These are phyloP conservation scores for Colletotrichum neosansevieriae DNA, from an alignment of 2,329 filamentous ascomycete species.

Conservation along the genomic window DNA sequence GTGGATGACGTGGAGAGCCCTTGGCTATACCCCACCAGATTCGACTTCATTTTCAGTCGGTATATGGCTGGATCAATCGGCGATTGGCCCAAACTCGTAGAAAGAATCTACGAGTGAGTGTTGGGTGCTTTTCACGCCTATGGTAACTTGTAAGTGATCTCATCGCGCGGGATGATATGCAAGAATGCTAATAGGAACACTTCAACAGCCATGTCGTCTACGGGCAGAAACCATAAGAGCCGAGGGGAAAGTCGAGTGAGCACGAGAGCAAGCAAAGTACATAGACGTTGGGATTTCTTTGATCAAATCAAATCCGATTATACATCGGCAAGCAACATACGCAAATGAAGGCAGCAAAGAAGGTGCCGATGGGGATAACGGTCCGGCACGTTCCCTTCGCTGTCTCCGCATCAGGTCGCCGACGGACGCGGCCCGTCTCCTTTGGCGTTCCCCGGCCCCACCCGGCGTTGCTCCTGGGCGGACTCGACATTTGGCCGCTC, in stretches of 20 bases:
- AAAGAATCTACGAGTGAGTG: slow-evolving; percentile 7
- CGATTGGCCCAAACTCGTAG: slow-evolving; percentile 24
- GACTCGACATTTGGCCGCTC: neutral
- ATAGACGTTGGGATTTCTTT: too few relatives aligned
- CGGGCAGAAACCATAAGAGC: slow-evolving; percentile 37
- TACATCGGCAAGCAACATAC: too few relatives aligned
- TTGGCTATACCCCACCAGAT: slow-evolving; percentile 53
- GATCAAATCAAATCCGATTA: too few relatives aligned
- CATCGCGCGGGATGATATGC: neutral
- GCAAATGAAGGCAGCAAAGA: too few relatives aligned
- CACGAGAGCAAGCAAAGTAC: too few relatives aligned
- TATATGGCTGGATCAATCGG: slow-evolving; percentile 19
- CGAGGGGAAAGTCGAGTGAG: neutral
- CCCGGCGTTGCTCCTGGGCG: slow-evolving; percentile 11
- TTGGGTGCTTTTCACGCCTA: slow-evolving; percentile 44
- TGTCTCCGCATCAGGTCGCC: neutral
- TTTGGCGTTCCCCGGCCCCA: slow-evolving; percentile 12
- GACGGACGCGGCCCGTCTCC: slow-evolving; percentile 1
- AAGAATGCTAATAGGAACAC: neutral
- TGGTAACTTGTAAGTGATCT: slow-evolving; percentile 42
- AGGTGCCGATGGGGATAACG: neutral
- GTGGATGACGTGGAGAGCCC: slow-evolving; percentile 72
- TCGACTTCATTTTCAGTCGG: slow-evolving; percentile 49
- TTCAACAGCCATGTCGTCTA: slow-evolving; percentile 28
- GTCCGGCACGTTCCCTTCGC: neutral